Evolutionary conservation across 495 filamentous ascomycete species (phyloP), one percentile per base, ranked within the genome.

Genomic region (Durotheca rogersii): DNA sequence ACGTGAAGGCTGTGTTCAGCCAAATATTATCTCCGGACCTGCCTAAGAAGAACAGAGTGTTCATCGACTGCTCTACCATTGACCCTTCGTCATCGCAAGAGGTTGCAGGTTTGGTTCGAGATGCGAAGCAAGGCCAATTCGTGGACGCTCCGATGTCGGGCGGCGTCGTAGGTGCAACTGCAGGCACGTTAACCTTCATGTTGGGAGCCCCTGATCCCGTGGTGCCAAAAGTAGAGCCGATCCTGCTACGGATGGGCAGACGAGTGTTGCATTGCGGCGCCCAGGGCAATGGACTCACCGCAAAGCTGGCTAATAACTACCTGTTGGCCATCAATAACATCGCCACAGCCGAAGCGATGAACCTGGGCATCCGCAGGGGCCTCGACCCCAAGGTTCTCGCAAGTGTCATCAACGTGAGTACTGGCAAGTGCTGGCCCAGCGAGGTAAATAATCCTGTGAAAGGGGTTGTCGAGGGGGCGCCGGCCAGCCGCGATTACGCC

Each of bases 291-390:
- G 91, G 91, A 2, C 75, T 96, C 0, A 83, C 86, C 2, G 89
- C 83, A 7, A 96, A 96, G 66, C 76, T 96, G 6, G 88, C 90
- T 19, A 96, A 96, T 67, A 96, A 96, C 62, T 95, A 95, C 64
- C 81, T 95, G 30, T 75, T 96, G 7, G 89, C 89, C 1, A 83
- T 96, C 47, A 91, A 88, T 66, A 96, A 95, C 61, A 91, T 96
- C 56, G 91, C 88, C 1, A 90, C 88, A 0, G 86, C 87, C 0
- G 91, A 96, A 68, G 91, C 89, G 0, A 95, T 96, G 90, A 90
- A 90, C 53, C 79, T 96, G 14, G 91, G 89, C 18, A 81, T 92
- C 15, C 81, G 81, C 52, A 88, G 85, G 78, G 91, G 91, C 1
- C 77, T 96, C 7, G 87, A 95, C 44, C 83, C 87, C 7, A 85